Evolutionary conservation across 2,329 filamentous ascomycete species (phyloP).

Genomic region (Mycogone perniciosa): DNA sequence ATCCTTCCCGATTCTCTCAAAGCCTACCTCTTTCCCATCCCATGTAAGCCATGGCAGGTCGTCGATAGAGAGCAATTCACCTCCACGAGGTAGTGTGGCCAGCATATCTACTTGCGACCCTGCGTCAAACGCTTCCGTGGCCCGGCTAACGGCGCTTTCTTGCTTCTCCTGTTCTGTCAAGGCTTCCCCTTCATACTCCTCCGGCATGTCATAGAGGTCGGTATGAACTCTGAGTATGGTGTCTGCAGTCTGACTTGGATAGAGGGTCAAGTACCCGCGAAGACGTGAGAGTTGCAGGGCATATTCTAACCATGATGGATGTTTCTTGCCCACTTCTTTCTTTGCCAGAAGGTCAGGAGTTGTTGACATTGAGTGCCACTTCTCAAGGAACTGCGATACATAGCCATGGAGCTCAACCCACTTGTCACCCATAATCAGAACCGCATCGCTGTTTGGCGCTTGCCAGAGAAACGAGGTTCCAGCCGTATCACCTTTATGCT

Average conservation of each 20-base stretch:
- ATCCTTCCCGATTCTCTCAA: slow-evolving; percentile 34
- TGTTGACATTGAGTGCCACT: slow-evolving; percentile 29
- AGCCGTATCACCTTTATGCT: slow-evolving; percentile 20
- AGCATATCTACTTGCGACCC: slow-evolving; percentile 40
- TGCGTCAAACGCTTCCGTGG: slow-evolving; percentile 34
- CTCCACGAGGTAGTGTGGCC: slow-evolving; percentile 40
- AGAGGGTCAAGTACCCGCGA: slow-evolving; percentile 72
- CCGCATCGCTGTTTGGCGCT: slow-evolving; percentile 73
- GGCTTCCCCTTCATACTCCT: slow-evolving; percentile 49
- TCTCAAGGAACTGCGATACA: slow-evolving; percentile 56
- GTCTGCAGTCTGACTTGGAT: slow-evolving; percentile 56
- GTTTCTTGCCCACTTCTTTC: slow-evolving; percentile 59
- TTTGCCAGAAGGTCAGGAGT: slow-evolving; percentile 36
- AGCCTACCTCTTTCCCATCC: slow-evolving; percentile 47
- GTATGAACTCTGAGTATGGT: slow-evolving; percentile 68
- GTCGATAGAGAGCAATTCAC: slow-evolving; percentile 36
- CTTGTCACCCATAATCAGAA: slow-evolving; percentile 74
- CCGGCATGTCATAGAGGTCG: slow-evolving; percentile 66
- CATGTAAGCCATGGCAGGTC: slow-evolving; percentile 57
- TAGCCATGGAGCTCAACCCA: slow-evolving; percentile 85
- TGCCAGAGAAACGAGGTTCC: slow-evolving; percentile 73
- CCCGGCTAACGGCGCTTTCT: slow-evolving; percentile 18
- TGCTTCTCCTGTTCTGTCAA: slow-evolving; percentile 19
- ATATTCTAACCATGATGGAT: slow-evolving; percentile 74
- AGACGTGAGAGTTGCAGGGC: slow-evolving; percentile 68